Conservation (phyloP, 2,329 filamentous ascomycete genomes). For the Colletotrichum sojae region DNA sequence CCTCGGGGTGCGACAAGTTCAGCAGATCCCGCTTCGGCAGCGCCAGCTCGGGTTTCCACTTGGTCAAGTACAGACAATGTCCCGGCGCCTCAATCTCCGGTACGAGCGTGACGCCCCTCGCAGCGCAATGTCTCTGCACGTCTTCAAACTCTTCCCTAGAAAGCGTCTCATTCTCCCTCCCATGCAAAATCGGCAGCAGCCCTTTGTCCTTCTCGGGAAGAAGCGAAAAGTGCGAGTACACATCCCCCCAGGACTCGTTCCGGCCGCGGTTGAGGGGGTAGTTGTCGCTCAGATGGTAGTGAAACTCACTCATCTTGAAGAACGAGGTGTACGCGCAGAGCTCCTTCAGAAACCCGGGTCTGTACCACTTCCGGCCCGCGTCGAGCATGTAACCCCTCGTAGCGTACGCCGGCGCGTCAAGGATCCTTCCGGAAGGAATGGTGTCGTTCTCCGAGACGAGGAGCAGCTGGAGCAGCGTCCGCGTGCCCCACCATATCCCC, state of each 20-base stretch:
- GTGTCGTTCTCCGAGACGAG: slow-evolving; percentile 49
- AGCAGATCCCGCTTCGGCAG: slow-evolving; percentile 62
- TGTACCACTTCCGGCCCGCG: slow-evolving; percentile 46
- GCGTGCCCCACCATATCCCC: slow-evolving; percentile 63
- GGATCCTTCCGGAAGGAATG: slow-evolving; percentile 47
- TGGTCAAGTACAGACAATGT: slow-evolving; percentile 65
- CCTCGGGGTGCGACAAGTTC: slow-evolving; percentile 66
- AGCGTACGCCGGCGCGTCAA: slow-evolving; percentile 59
- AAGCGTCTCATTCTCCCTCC: slow-evolving; percentile 45
- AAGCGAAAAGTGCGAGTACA: slow-evolving; percentile 61
- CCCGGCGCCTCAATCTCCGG: slow-evolving; percentile 70
- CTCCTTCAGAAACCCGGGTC: slow-evolving; percentile 54
- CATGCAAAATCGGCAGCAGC: slow-evolving; percentile 42
- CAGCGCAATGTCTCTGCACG: slow-evolving; percentile 64
- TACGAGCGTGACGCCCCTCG: slow-evolving; percentile 65
- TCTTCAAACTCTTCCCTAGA: slow-evolving; percentile 58
- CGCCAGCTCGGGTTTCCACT: slow-evolving; percentile 69
- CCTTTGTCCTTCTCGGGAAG: slow-evolving; percentile 47
- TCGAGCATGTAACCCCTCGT: slow-evolving; percentile 60
- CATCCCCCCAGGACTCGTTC: slow-evolving; percentile 60
- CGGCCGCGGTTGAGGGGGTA: slow-evolving; percentile 61
- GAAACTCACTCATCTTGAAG: slow-evolving; percentile 64
- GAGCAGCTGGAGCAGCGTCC: slow-evolving; percentile 59
- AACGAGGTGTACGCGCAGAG: slow-evolving; percentile 60
- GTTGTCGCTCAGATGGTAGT: slow-evolving; percentile 65